Base-by-base conservation (phyloP, 352 stramenopile genomes). In the Phytophthora ohioensis region DNA sequence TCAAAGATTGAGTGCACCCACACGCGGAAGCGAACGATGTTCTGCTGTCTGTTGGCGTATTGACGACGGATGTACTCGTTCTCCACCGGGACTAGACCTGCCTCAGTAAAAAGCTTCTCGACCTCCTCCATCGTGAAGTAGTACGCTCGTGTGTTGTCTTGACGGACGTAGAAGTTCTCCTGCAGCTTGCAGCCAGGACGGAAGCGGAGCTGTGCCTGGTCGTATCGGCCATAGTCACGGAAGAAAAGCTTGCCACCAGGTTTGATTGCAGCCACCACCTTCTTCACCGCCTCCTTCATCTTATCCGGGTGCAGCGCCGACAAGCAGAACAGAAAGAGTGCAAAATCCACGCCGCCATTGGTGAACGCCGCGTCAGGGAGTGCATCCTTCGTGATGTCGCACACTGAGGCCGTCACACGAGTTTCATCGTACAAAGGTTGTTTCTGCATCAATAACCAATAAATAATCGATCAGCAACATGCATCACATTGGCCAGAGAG, bases 161-260 rank as follows among this genome's bases (percentile, higher is more conserved):
- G 84, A 57, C 97, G 95, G 39, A 97, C 86, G 80, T 98, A 99
- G 47, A 98, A 98, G 68, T 99, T 98, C 2, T 98, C 90, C 53
- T 95, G 90, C 30, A 99, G 79, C 56, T 97, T 94, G 70, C 91
- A 85, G 35, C 87, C 90, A 12, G 83, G 58, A 11, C 85, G 82
- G 73, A 99, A 96, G 62, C 97, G 95, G 58, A 99, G 82, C 82
- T 99, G 96, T 6, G 95, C 95, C 71, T 98, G 93, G 77, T 99
- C 96, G 59, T 96, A 98, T 42, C 96, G 84, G 1, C 95, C 97
- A 75, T 99, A 99, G 82, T 99, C 97, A 42, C 95, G 87, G 78
- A 99, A 94, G 55, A 99, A 94, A 12, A 96, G 74, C 57, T 93
- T 94, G 46, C 87, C 88, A 34, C 87, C 88, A 8, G 88, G 87